A percentile compares a stretch with the other conserved stretches of the same genome.
These are phyloP conservation scores for Kwoniella shandongensis DNA, from an alignment of 768 basidiomycete species.

Conservation along the genomic window DNA sequence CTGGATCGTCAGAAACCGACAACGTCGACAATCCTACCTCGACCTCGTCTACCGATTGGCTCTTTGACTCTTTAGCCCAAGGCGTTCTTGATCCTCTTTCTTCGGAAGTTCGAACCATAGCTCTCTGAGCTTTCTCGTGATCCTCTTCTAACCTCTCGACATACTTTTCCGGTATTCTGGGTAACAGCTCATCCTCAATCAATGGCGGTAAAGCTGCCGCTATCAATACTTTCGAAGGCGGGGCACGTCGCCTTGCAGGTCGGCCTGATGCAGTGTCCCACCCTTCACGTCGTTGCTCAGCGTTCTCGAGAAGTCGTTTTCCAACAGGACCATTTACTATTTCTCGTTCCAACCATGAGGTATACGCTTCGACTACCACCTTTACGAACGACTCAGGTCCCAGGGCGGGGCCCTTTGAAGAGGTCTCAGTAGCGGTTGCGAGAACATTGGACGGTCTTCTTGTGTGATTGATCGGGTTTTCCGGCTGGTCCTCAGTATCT, in stretches of 20 bases:
- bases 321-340: slow-evolving; percentile 34
- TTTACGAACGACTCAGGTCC: slow-evolving; percentile 31
- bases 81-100: slow-evolving; percentile 15
- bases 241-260: slow-evolving; percentile 7
- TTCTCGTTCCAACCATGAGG: slow-evolving; percentile 25
- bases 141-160: slow-evolving; percentile 43
- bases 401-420: slow-evolving; percentile 26
- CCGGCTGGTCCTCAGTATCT: background rate
- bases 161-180: slow-evolving; percentile 46
- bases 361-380: slow-evolving; percentile 25
- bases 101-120: slow-evolving; percentile 10
- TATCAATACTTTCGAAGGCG: slow-evolving; percentile 34
- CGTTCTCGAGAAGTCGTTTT: slow-evolving; percentile 18
- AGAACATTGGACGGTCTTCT: slow-evolving; percentile 18
- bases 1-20: slow-evolving; percentile 27
- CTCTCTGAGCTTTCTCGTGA: slow-evolving; percentile 36
- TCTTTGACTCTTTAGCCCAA: no score
- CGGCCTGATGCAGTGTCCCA: background rate
- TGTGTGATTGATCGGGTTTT: background rate
- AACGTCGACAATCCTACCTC: slow-evolving; percentile 38
- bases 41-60: slow-evolving; percentile 9
- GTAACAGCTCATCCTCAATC: slow-evolving; percentile 34
- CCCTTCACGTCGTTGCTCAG: slow-evolving; percentile 1
- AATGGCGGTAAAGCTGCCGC: slow-evolving; percentile 36
- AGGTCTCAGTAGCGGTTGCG: slow-evolving; percentile 31